These are phyloP conservation scores for Globisporangium emineosum DNA, from an alignment of 352 stramenopile species.

Conservation along the genomic window DNA sequence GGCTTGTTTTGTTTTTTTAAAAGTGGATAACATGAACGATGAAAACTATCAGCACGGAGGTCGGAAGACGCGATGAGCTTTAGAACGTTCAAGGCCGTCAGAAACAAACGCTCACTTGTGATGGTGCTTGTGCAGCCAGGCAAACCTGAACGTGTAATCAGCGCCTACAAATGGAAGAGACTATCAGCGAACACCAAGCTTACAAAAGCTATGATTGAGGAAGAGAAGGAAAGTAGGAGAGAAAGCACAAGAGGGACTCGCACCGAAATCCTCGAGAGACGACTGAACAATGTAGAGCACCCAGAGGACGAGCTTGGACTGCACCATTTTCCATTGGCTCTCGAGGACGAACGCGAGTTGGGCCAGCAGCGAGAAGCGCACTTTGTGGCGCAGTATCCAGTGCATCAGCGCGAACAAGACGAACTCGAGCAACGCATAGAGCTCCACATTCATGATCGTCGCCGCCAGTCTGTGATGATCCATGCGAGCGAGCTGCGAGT, in stretches of 20 bases:
- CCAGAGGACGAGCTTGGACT: slow-evolving; percentile 36
- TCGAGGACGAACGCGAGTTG: slow-evolving; percentile 31
- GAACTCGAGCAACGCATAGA: not conserved
- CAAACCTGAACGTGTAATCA: slow-evolving; percentile 8
- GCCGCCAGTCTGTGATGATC: not conserved
- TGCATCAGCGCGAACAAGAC: not conserved
- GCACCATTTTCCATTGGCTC: slow-evolving; percentile 27
- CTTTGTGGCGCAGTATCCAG: slow-evolving; percentile 2
- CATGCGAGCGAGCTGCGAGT: slow-evolving; percentile 1
- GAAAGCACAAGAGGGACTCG: not conserved
- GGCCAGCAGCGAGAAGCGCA: slow-evolving; percentile 11
- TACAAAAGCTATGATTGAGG: not conserved
- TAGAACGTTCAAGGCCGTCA: not conserved
- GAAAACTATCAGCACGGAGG: not conserved
- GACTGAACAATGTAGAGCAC: slow-evolving; percentile 17
- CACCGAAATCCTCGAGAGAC: slow-evolving; percentile 15
- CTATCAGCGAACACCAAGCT: not conserved
- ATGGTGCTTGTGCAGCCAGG: not conserved
- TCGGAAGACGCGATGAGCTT: not conserved
- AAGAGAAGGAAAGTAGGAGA: not conserved
- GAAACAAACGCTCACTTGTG: not conserved
- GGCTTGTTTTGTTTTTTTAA: slow-evolving; percentile 6
- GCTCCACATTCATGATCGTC: slow-evolving; percentile 4
- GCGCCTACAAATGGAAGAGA: not conserved
- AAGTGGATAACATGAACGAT: slow-evolving; percentile 8